phyloP scores from a whole-genome alignment of 768 basidiomycete genomes.

The Dacryopinax primogenitus region DNA sequence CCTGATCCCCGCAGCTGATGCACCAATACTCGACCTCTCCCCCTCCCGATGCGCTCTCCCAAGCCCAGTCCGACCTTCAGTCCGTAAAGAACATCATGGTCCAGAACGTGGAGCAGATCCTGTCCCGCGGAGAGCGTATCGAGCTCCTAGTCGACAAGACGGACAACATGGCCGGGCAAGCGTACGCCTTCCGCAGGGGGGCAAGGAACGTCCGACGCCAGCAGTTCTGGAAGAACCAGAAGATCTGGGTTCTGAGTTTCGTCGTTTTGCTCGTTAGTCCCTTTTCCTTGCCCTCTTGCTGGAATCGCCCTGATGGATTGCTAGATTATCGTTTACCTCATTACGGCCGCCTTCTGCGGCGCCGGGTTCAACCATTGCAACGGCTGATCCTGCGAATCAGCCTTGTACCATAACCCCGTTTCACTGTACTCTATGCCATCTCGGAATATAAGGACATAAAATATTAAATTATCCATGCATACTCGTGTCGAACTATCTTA shows the following conservation, averaged over 20 bases:
- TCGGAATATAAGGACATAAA: neutral
- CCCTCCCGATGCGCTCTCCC: conserved; percentile 72
- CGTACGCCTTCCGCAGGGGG: conserved; percentile 82
- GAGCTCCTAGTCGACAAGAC: conserved; percentile 96
- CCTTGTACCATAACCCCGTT: conserved; percentile 8
- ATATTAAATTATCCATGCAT: neutral
- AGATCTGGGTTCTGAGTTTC: conserved; percentile 50
- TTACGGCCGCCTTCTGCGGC: conserved; percentile 85
- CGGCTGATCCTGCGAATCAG: neutral
- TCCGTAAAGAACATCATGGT: conserved; percentile 91
- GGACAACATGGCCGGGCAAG: conserved; percentile 86
- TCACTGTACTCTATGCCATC: conserved; percentile 1
- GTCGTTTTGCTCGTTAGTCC: conserved; percentile 55
- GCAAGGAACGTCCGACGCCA: conserved; percentile 68
- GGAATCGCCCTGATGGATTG: conserved; percentile 13
- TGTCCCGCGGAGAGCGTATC: conserved; percentile 86
- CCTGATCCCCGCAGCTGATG: conserved; percentile 62
- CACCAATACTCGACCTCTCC: conserved; percentile 81
- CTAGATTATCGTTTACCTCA: conserved; percentile 64
- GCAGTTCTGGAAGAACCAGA: conserved; percentile 83
- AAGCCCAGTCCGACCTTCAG: conserved; percentile 57
- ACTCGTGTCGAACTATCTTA: too few relatives aligned
- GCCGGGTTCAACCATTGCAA: conserved; percentile 57
- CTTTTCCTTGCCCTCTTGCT: conserved; percentile 13
- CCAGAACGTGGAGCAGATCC: conserved; percentile 93